Evolutionary conservation across 495 filamentous ascomycete genomes (phyloP), one percentile per base, ranked within the genome.

Genomic region (Hyaloscypha hepaticicola): DNA sequence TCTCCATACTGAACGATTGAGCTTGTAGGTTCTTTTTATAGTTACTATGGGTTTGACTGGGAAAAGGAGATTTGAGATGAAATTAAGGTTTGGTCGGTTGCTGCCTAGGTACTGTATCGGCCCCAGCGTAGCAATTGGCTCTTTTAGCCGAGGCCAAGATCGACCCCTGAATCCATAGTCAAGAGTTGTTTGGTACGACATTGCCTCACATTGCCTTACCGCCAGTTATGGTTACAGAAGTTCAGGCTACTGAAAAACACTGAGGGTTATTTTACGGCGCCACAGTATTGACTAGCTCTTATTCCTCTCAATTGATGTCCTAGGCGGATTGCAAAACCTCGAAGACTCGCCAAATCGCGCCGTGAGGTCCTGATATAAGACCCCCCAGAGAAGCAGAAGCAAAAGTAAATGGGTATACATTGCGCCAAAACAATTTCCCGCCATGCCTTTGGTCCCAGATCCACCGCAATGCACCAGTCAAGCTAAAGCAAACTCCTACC

Each of bases 321-420:
- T 45, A 14, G 16, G 38, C 6, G 38, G 38, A 3, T 4, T 45
- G 38, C 3, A 19, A 1, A 16, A 11, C 38, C 12, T 16, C 0
- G 12, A n/a, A 16, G 11, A 45, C 38, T 19, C 9, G 11, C 19
- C 16, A 45, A 16, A 45, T 19, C 38, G 16, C 16, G 16, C 9
- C 38, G 19, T 45, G 19, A 45, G 4, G 16, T 16, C 38, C 38
- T 14, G 1, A 45, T 45, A 45, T 19, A 16, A 9, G 38, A 0
- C 38, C 38, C 9, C 11, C 38, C 38, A 33, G n/a, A n/a, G n/a
- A n/a, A n/a, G 11, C 12, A 16, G 38, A 45, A 45, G 38, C 38
- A 45, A 61, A 67, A 63, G 65, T 60, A 67, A 67, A 63, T 67
- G 65, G 65, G 65, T 67, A 67, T 67, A 57, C 38, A 55, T 67